Conservation (phyloP, 2,329 filamentous ascomycete species). For the Neophaeococcomyces aloes region DNA sequence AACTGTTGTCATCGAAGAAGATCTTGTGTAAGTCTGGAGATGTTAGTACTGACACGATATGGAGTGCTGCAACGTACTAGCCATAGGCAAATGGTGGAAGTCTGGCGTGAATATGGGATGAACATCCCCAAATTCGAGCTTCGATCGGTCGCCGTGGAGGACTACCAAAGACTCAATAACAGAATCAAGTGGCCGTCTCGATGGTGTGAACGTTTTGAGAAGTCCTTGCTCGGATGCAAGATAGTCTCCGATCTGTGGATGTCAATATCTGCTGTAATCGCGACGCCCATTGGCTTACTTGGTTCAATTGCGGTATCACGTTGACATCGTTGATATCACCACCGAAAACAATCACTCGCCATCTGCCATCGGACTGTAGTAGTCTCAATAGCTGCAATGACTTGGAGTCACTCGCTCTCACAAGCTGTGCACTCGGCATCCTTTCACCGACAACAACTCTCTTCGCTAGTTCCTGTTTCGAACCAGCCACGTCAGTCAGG, state of each 20-base stretch:
- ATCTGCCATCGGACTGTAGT: slow-evolving; percentile 43
- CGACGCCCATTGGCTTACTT: too few species aligned
- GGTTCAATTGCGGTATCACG: slow-evolving; percentile 25
- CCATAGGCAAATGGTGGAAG: background rate
- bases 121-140: slow-evolving; percentile 44
- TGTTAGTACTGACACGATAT: too few species aligned
- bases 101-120: slow-evolving; percentile 47
- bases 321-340: slow-evolving; percentile 31
- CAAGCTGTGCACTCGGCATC: slow-evolving; percentile 46
- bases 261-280: too few species aligned
- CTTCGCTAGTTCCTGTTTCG: slow-evolving; percentile 28
- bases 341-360: slow-evolving; percentile 42
- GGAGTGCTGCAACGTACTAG: too few species aligned
- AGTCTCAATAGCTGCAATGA: slow-evolving; percentile 42
- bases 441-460: slow-evolving; percentile 38
- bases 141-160: slow-evolving; percentile 38
- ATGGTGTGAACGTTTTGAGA: slow-evolving; percentile 35
- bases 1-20: slow-evolving; percentile 46
- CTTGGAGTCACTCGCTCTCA: slow-evolving; percentile 50
- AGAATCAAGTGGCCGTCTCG: slow-evolving; percentile 38
- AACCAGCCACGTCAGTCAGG: slow-evolving; percentile 32
- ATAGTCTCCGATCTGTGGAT: slow-evolving; percentile 34
- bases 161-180: slow-evolving; percentile 50
- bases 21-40: slow-evolving; percentile 51
- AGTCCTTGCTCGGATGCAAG: slow-evolving; percentile 33